phyloP scores from a whole-genome alignment of 2,329 filamentous ascomycete species.

The Aspergillus sp. region DNA sequence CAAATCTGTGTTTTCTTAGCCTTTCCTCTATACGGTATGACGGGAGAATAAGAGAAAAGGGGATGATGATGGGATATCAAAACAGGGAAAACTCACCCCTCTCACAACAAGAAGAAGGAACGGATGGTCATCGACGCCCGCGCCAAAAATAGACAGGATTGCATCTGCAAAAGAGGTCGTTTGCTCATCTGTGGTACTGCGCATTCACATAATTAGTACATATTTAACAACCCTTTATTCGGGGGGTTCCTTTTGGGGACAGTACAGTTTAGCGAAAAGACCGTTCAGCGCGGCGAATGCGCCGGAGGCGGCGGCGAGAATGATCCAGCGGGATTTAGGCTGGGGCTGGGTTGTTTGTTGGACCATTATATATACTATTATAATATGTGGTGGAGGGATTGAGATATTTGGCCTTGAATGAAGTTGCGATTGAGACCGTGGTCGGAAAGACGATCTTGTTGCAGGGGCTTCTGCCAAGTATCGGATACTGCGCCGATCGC shows the following conservation, averaged over 20 bases:
- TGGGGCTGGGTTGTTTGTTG: conserved; percentile 1
- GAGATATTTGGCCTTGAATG: neutral
- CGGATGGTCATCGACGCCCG: conserved; percentile 32
- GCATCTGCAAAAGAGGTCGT: conserved; percentile 53
- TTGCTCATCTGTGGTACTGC: conserved; percentile 60
- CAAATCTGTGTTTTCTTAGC: conserved; percentile 48
- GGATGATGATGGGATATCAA: no score
- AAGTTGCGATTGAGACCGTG: neutral
- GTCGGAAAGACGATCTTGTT: no score
- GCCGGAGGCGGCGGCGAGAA: conserved; percentile 61
- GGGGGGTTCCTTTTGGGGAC: neutral
- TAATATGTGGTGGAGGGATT: no score
- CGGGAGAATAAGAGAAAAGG: neutral
- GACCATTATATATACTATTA: conserved; percentile 5
- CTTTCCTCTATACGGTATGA: neutral
- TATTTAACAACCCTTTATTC: neutral
- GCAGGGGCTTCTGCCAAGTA: no score
- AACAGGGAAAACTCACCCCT: conserved; percentile 45
- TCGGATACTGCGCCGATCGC: no score
- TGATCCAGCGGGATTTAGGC: conserved; percentile 44
- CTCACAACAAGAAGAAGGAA: conserved; percentile 53
- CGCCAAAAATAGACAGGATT: conserved; percentile 47
- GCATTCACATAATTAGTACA: neutral
- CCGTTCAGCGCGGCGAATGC: conserved; percentile 64
- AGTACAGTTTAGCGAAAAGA: conserved; percentile 65